Evolutionary conservation across 2,329 filamentous ascomycete species (phyloP), one percentile per base, ranked within the genome.

Genomic region (Colletotrichum sp.): DNA sequence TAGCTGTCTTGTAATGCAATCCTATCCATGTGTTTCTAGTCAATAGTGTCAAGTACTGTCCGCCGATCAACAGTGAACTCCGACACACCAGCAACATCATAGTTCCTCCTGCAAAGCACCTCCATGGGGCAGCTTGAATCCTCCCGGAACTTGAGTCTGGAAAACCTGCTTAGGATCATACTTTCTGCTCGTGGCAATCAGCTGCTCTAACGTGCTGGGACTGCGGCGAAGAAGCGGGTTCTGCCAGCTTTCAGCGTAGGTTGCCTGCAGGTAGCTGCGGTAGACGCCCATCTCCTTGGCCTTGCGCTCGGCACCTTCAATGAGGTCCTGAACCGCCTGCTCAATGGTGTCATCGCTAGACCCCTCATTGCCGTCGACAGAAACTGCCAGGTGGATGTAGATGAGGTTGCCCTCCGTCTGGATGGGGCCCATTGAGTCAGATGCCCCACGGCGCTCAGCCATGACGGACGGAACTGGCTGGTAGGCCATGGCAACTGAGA

Each of bases 181-280:
- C 70, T 69, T 69, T 32, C 7, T 14, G 58, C 64, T 69, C 13
- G 69, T 71, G 4, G 59, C 62, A 34, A 71, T 32, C 5, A 69
- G 13, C 43, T 71, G 28, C 24, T 71, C 43, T 32, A 71, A 14
- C 1, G 69, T 71, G 21, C 24, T 58, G 3, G 21, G 21, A 26
- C 61, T 71, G 7, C 61, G 69, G 9, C 24, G 59, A 24, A 36
- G 16, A 4, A 71, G 43, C 14, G 69, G 69, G 28, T 66, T 71
- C n/a, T 71, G 69, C 69, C 69, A 71, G n/a, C 69, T 71, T 26
- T 71, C 69, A 8, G 69, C 61, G 7, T 71, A 71, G 2, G 69
- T 71, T 8, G 69, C 18, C 28, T 71, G 69, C 2, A 71, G 30
- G 30, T 71, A 71, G 30, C 18, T 71, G 3, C 69, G 30, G 43